phyloP scores from a whole-genome alignment of 1,284 basidiomycete species.

The Abortiporus biennis region DNA sequence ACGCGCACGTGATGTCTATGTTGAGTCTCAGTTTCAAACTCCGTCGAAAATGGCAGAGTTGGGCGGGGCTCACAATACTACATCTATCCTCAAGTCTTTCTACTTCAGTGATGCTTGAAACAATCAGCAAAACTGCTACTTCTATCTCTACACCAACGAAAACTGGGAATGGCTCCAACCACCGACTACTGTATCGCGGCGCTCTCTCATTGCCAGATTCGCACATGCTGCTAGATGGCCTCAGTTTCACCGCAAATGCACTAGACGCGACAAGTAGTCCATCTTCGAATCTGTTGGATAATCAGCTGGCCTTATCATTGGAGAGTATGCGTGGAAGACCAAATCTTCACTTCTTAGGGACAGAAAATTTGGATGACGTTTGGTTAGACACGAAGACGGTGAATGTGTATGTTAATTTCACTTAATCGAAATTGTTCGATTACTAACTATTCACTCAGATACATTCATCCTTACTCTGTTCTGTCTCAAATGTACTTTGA shows the following conservation, averaged over 20 bases:
- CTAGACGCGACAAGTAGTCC: slow-evolving; percentile 29
- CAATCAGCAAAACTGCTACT: too few species aligned
- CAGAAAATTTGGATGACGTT: slow-evolving; percentile 43
- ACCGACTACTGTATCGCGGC: slow-evolving; percentile 68
- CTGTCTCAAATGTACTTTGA: slow-evolving; percentile 64
- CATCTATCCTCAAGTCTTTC: too few species aligned
- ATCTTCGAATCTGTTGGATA: slow-evolving; percentile 42
- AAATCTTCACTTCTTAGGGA: slow-evolving; percentile 51
- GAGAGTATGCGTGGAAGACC: slow-evolving; percentile 79
- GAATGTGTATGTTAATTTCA: slow-evolving; percentile 41
- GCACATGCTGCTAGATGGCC: slow-evolving; percentile 60
- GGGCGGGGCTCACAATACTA: too few species aligned
- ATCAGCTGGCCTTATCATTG: slow-evolving; percentile 63
- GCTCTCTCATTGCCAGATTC: slow-evolving; percentile 72
- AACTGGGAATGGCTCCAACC: too few species aligned
- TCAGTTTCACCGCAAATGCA: slow-evolving; percentile 53
- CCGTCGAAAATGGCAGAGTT: too few species aligned
- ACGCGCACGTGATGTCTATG: too few species aligned
- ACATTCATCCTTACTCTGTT: slow-evolving; percentile 62
- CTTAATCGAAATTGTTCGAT: not conserved
- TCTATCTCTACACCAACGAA: too few species aligned
- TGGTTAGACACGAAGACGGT: slow-evolving; percentile 58
- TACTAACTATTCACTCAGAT: slow-evolving; percentile 35
- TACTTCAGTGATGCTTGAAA: too few species aligned
- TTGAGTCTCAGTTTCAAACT: too few species aligned